phyloP scores from a whole-genome alignment of 768 basidiomycete genomes.

The Strobilomyces echinocephalus region DNA sequence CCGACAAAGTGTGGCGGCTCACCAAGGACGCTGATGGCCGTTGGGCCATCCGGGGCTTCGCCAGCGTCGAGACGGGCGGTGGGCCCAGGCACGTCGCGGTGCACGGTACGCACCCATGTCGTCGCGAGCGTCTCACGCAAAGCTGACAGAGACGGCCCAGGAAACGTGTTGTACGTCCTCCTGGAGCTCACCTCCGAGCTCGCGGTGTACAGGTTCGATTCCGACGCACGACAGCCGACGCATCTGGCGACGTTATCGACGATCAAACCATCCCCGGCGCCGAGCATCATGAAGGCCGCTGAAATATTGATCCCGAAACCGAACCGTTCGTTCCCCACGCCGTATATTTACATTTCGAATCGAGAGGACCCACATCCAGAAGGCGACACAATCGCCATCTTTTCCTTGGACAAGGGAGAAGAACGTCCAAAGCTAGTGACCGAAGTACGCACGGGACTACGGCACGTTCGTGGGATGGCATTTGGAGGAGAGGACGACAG shows the following conservation, averaged over 20 bases:
- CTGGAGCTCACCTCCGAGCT: constrained; percentile 62
- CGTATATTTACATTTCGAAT: constrained; percentile 71
- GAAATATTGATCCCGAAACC: constrained; percentile 62
- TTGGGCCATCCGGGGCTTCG: constrained; percentile 47
- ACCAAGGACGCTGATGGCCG: constrained; percentile 37
- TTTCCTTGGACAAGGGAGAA: constrained; percentile 44
- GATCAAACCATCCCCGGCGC: constrained; percentile 42
- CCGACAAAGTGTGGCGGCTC: constrained; percentile 61
- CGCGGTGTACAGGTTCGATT: constrained; percentile 49
- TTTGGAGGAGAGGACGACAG: constrained; percentile 59
- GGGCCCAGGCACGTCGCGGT: constrained; percentile 70
- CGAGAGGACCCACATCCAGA: constrained; percentile 64
- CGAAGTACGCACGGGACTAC: constrained; percentile 66
- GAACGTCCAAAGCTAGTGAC: constrained; percentile 46
- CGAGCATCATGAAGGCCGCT: constrained; percentile 56
- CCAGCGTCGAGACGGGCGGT: constrained; percentile 50
- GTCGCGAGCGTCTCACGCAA: not conserved
- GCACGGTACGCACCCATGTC: constrained; percentile 42
- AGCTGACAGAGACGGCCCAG: constrained; percentile 32
- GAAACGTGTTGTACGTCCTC: constrained; percentile 58
- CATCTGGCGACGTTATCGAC: constrained; percentile 41
- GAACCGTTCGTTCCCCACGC: constrained; percentile 46
- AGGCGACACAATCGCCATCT: constrained; percentile 72
- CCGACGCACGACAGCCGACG: constrained; percentile 37
- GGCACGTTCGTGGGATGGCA: constrained; percentile 63